Base-by-base conservation (phyloP, 2,329 filamentous ascomycete species). In the Penicillium sp. region DNA sequence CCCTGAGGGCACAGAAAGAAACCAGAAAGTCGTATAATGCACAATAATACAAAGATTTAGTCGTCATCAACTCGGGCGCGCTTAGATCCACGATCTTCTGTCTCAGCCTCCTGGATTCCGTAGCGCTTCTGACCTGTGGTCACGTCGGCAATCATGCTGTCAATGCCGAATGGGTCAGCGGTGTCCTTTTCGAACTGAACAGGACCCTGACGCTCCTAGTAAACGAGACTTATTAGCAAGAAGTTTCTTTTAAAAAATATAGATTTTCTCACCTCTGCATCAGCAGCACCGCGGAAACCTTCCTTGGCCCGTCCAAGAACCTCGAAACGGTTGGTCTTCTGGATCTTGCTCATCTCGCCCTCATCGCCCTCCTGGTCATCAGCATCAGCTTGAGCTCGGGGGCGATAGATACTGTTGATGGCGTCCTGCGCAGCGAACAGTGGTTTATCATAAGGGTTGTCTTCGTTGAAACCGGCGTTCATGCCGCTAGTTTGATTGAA, bases 391-490 rank as follows among this genome's bases (percentile, higher is more conserved):
- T 83, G 81, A 25, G 89, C 85, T 23, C 85, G 85, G 1, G 93
- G 92, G 33, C 92, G 85, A 76, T 99, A 99, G 65, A 99, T 98
- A 73, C 88, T 93, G 78, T 86, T 95, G 68, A 97, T 92, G 9
- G 92, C 93, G 71, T 98, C 93, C 72, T 97, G 92, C 14, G 95
- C 93, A 1, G 93, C 93, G 73, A 99, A 99, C 8, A 99, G 81
- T 21, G 95, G 95, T 77, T 98, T 98, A 75, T 98, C 95, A 78
- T 98, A 99, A 0, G 88, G 87, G 71, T 99, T 95, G 74, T 99
- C 95, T 75, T 99, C 95, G 75, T 99, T 99, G 83, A 97, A 92
- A 0, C 93, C 95, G 52, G 88, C 85, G 66, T 92, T 89, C 72
- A 99, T 96, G 0, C 95, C 95, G 67, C 90, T 93, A 6, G 88